phyloP scores from a whole-genome alignment of 176 grass and related monocot species.

The Avena eriantha region DNA sequence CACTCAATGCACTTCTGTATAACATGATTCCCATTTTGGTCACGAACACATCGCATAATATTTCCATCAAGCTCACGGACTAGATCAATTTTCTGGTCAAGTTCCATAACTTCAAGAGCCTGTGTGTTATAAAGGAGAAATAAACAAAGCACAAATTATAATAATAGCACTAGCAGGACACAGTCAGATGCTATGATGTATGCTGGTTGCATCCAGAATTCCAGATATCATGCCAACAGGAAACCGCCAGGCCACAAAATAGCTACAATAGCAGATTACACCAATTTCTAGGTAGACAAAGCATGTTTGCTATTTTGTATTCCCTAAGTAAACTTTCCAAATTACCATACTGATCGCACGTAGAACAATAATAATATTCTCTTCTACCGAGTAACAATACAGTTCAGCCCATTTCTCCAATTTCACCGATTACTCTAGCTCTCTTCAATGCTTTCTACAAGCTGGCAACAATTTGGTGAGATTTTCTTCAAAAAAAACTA shows the following conservation, averaged over 20 bases:
- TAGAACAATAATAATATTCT: constrained; percentile 15
- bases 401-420: neutral
- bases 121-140: constrained; percentile 43
- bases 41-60: constrained; percentile 90
- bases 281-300: neutral
- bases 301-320: constrained; percentile 1
- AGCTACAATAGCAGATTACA: constrained; percentile 16
- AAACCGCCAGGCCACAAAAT: neutral
- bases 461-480: neutral
- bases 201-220: constrained; percentile 8
- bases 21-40: constrained; percentile 99
- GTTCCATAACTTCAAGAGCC: constrained; percentile 96
- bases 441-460: constrained; percentile 18
- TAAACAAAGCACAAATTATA: constrained; percentile 44
- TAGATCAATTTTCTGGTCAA: constrained; percentile 83
- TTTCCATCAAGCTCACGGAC: constrained; percentile 93
- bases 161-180: neutral
- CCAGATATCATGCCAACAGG: neutral
- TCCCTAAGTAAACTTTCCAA: neutral
- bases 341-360: constrained; percentile 7
- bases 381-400: neutral
- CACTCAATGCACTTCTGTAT: constrained; percentile 99
- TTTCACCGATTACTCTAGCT: constrained; percentile 21
- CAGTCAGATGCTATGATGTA: constrained; percentile 10
- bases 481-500: neutral